phyloP scores from a whole-genome alignment of 2,329 filamentous ascomycete species.

The Capronia americana region DNA sequence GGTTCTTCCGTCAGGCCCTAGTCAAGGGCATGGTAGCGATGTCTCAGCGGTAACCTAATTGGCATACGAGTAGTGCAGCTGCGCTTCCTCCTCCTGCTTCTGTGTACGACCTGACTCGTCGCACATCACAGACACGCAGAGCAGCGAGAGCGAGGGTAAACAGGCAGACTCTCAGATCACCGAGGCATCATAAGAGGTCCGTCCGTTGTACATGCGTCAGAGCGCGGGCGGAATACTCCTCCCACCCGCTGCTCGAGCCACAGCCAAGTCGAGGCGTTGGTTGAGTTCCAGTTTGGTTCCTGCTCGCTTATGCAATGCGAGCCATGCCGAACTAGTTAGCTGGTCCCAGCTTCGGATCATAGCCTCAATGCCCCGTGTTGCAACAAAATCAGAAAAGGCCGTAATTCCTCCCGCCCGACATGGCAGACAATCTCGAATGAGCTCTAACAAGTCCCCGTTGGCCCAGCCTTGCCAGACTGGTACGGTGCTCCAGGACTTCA shows the following conservation, averaged over 20 bases:
- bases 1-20: neutral
- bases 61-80: neutral
- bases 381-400: too few relatives aligned
- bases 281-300: neutral
- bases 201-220: neutral
- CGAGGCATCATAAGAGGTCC: neutral
- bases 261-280: neutral
- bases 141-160: neutral
- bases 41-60: neutral
- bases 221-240: neutral
- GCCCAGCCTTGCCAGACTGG: neutral
- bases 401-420: neutral
- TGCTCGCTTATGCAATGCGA: conserved; percentile 1
- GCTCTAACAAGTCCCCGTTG: neutral
- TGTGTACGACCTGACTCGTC: conserved; percentile 30
- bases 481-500: neutral
- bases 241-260: neutral
- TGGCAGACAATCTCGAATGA: neutral
- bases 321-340: neutral
- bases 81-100: neutral
- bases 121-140: conserved; percentile 14
- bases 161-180: neutral
- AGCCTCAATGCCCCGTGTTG: too few relatives aligned
- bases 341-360: too few relatives aligned
- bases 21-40: too few relatives aligned